These are phyloP conservation scores for Botryotinia globosa DNA, from an alignment of 2,329 filamentous ascomycete genomes.

Conservation along the genomic window DNA sequence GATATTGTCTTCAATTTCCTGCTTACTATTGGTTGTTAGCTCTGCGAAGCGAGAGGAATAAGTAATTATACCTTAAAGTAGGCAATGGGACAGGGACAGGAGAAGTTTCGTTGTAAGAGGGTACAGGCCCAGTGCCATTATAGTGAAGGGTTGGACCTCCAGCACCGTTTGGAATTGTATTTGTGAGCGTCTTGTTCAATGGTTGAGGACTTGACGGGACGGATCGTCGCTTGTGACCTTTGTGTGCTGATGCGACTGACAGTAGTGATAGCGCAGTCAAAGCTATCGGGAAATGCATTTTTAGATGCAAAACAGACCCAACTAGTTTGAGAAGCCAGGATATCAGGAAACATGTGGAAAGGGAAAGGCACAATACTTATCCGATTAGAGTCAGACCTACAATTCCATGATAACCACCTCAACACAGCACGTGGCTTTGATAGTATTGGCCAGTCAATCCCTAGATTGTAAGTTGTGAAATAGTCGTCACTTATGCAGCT, in stretches of 20 bases:
- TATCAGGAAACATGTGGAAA: not conserved
- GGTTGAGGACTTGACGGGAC: conserved; percentile 17
- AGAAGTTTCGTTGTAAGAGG: conserved; percentile 16
- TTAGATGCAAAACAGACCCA: not conserved
- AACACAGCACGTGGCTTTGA: not conserved
- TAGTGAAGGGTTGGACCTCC: conserved; percentile 19
- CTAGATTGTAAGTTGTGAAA: not conserved
- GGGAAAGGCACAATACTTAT: conserved; percentile 2
- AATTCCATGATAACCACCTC: not conserved
- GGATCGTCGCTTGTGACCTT: conserved; percentile 17
- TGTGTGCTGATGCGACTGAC: conserved; percentile 17
- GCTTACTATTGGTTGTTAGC: not conserved
- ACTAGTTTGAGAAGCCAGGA: not conserved
- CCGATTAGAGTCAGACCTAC: not conserved
- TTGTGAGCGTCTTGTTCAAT: conserved; percentile 18
- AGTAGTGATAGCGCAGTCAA: conserved; percentile 1
- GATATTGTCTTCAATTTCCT: conserved; percentile 20
- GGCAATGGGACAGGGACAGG: conserved; percentile 12
- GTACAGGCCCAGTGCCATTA: conserved; percentile 14
- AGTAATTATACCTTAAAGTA: not conserved
- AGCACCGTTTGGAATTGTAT: conserved; percentile 17
- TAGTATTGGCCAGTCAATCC: not conserved
- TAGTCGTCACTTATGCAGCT: not conserved
- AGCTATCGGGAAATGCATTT: not conserved
- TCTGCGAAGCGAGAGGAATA: not conserved